Evolutionary conservation across 2,329 filamentous ascomycete genomes (phyloP), one percentile per base, ranked within the genome.

Genomic region (Pseudogymnoascus sp.): DNA sequence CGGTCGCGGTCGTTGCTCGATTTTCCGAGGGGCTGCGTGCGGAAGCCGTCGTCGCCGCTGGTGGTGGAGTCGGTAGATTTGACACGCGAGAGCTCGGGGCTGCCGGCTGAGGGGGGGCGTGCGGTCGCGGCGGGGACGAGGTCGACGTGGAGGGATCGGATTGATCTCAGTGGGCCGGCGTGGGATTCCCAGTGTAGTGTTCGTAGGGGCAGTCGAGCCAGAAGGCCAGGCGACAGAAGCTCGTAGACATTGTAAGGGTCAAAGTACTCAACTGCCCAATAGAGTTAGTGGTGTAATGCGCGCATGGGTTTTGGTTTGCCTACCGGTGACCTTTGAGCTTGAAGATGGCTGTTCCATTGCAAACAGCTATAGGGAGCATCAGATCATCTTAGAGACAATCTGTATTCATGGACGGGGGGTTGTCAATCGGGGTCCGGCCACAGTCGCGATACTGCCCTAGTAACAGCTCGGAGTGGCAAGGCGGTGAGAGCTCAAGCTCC

Each of bases 101-200:
- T 62, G 20, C 73, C 62, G 12, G 74, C 69, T 12, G 75, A 67
- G 54, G 74, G 65, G 37, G 72, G 68, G 28, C 73, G 67, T 65
- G 78, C 69, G 76, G 85, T 72, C 70, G 78, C 67, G 74, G 69
- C 76, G 79, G 74, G 83, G 78, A 92, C 79, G 63, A 97, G 86
- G 64, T 96, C 92, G 69, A 97, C 85, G 70, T 97, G 91, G 39
- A 99, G 84, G 11, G 91, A 92, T 70, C 92, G 88, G 73, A 99
- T 99, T 12, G 94, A 97, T 66, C 94, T 88, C 36, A 97, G 78
- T 2, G 94, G 94, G 0, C 94, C 88, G 28, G 88, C 88, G 64
- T 95, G 90, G 12, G 94, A 96, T 74, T 97, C 95, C 94, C 94
- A 99, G 71, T 97, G 91, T 50, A 99, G 85, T 70, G 97, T 95